A percentile compares a stretch with the other conserved stretches of the same genome.
Conservation (phyloP, 2,329 filamentous ascomycete species). For the Pezicula carpinea region DNA sequence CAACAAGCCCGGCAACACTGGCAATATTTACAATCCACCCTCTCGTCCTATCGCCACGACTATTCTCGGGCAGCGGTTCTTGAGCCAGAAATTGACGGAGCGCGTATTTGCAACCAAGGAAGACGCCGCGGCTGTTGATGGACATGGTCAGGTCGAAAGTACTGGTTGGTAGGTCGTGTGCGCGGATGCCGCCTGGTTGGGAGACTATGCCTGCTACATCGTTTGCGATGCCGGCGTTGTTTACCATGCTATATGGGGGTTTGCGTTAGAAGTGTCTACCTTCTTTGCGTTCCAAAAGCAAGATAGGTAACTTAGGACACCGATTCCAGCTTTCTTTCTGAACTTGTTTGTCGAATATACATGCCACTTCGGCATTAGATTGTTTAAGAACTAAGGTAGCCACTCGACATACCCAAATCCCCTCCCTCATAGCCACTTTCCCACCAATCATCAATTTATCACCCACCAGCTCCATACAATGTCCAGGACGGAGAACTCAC, state of each 20-base stretch:
- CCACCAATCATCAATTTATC: no score
- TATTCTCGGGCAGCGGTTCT: conserved; percentile 1
- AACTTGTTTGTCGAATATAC: no score
- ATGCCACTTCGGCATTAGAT: no score
- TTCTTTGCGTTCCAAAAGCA: background rate
- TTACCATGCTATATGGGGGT: conserved; percentile 3
- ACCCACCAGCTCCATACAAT: no score
- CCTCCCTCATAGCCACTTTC: no score
- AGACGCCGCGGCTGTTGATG: conserved; percentile 30
- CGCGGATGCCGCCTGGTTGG: conserved; percentile 2
- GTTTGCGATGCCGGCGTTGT: conserved; percentile 9
- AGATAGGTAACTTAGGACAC: background rate
- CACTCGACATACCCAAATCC: no score
- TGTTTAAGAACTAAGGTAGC: no score
- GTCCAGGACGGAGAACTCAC: background rate
- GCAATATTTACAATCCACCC: conserved; percentile 25
- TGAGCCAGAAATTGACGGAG: conserved; percentile 15
- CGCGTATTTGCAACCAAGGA: conserved; percentile 31
- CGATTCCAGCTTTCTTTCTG: background rate
- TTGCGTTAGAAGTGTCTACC: no score
- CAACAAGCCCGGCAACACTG: conserved; percentile 17
- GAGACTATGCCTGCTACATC: background rate
- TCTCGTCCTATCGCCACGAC: conserved; percentile 6
- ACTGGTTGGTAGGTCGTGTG: conserved; percentile 2
- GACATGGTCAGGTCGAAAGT: conserved; percentile 24